A percentile compares a stretch with the other conserved stretches of the same genome.
phyloP scores from a whole-genome alignment of 2,329 filamentous ascomycete genomes.

The Hymenoscyphus albidus region DNA sequence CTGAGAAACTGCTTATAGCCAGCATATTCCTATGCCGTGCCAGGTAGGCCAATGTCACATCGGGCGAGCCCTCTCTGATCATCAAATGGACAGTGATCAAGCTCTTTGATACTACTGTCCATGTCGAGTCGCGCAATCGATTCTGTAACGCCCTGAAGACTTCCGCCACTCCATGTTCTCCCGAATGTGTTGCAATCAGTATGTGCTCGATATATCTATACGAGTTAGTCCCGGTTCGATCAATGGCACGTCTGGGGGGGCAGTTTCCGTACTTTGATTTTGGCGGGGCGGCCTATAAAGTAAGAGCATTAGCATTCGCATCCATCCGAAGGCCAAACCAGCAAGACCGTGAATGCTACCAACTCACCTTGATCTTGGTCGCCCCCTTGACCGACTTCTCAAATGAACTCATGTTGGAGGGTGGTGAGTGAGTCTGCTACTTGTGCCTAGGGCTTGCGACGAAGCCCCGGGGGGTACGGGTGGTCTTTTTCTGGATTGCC shows the following conservation, averaged over 20 bases:
- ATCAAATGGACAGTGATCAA: conserved; percentile 94
- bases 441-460: conserved; percentile 18
- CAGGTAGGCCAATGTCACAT: conserved; percentile 82
- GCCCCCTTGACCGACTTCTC: conserved; percentile 99
- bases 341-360: background rate
- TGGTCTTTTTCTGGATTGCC: conserved; percentile 1
- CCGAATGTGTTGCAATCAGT: conserved; percentile 87
- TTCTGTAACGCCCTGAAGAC: conserved; percentile 90
- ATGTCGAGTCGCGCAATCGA: conserved; percentile 89
- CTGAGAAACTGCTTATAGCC: conserved; percentile 85
- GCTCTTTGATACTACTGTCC: conserved; percentile 99
- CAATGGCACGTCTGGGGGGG: conserved; percentile 2
- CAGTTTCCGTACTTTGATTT: conserved; percentile 78
- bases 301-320: conserved; percentile 6
- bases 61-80: conserved; percentile 90
- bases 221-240: conserved; percentile 20
- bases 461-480: conserved; percentile 18
- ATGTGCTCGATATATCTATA: conserved; percentile 77
- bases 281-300: conserved; percentile 75
- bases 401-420: conserved; percentile 75
- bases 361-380: conserved; percentile 86
- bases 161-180: conserved; percentile 90
- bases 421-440: conserved; percentile 6
- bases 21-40: conserved; percentile 78
- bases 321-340: background rate